Evolutionary conservation across 208 protist genomes (phyloP), one percentile per base, ranked within the genome.

Genomic region (Borovskyia barvae): DNA sequence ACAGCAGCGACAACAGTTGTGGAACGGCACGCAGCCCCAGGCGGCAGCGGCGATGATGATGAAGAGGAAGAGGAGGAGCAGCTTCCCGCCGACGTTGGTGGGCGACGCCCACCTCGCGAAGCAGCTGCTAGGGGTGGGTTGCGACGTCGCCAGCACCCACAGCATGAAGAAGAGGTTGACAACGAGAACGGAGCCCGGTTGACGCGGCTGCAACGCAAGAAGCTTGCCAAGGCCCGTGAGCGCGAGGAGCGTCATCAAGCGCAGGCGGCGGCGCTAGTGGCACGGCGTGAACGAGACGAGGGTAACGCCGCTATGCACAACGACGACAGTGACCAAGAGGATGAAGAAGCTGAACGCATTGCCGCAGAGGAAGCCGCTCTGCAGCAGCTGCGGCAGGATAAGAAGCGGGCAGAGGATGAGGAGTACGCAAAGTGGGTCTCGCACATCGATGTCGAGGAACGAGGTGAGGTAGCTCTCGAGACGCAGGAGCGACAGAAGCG

Each of bases 381-480:
- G 48, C 54, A 78, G 46, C 53, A 87, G 53, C 66, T 92, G 48
- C 75, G 81, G 1, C 76, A 67, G n/a, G 81, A 85, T 17, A 83
- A 80, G 66, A 59, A 66, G 26, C 60, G 57, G 17, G 55, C 50
- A 1, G 81, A 89, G 2, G 73, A 85, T 20, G 85, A 81, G 39
- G 85, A 87, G 59, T 89, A 89, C 56, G 66, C 60, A 8, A 79
- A 76, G 46, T 89, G 85, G 81, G 69, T 75, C 1, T 67, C 62
- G 11, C 73, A 72, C 28, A 92, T 89, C 26, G 78, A 63, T 3
- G 71, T 89, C 7, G 85, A 87, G 55, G 78, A 74, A 51, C 57
- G 78, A 20, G 82, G 85, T n/a, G 85, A 92, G 51, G 40, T 92
- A 9, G 76, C 72, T 24, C 77, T 87, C 22, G 81, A 82, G 61